phyloP scores from a whole-genome alignment of 345 rosid species.

The Salix exigua region DNA sequence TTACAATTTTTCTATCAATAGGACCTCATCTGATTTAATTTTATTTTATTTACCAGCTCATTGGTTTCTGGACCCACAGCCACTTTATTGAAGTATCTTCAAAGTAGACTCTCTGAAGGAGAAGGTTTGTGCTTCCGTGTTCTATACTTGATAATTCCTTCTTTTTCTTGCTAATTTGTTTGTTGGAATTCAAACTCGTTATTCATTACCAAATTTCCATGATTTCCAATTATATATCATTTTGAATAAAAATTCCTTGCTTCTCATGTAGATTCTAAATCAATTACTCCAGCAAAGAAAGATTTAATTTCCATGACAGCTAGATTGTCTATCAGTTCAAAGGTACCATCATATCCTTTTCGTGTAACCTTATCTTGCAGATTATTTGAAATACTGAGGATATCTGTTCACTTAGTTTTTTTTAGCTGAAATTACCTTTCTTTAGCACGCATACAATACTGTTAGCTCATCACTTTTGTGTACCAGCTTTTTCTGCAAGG shows the following conservation, averaged over 20 bases:
- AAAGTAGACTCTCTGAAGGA: constrained; percentile 69
- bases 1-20: constrained; percentile 6
- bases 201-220: not conserved
- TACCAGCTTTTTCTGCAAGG: not conserved
- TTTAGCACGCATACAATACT: not conserved
- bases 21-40: constrained; percentile 12
- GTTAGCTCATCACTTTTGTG: constrained; percentile 1
- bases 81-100: constrained; percentile 72
- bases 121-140: constrained; percentile 49
- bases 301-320: constrained; percentile 70
- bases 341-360: constrained; percentile 47
- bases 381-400: not conserved
- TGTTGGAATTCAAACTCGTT: not conserved
- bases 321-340: constrained; percentile 71
- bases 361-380: not conserved
- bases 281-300: constrained; percentile 51
- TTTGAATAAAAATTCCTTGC: not conserved
- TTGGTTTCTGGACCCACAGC: constrained; percentile 89
- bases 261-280: constrained; percentile 50
- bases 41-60: constrained; percentile 42
- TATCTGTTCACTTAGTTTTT: not conserved
- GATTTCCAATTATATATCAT: not conserved
- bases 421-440: not conserved
- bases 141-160: not conserved
- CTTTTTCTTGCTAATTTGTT: constrained; percentile 2